These are phyloP conservation scores for Limnanthes douglasii DNA, from an alignment of 345 rosid genomes.

Conservation along the genomic window DNA sequence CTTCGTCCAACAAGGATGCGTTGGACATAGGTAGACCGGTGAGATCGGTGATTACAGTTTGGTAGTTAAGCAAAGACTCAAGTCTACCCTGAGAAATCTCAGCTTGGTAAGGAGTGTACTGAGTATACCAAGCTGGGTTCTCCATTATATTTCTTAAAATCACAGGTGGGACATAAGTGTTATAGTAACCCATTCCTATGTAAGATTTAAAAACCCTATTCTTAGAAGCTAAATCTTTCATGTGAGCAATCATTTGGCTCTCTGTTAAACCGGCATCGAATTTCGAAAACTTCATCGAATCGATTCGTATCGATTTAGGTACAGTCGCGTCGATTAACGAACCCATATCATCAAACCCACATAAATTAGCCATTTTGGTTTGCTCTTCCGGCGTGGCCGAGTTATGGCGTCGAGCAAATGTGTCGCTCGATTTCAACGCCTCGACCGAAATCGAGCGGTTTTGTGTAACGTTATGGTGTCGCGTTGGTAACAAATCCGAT, in stretches of 20 bases:
- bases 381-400: constrained; percentile 86
- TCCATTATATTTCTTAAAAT: constrained; percentile 90
- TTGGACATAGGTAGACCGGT: constrained; percentile 93
- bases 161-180: constrained; percentile 79
- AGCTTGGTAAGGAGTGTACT: constrained; percentile 95
- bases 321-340: constrained; percentile 75
- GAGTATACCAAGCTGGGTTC: constrained; percentile 99
- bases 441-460: constrained; percentile 59
- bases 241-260: constrained; percentile 74
- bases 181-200: constrained; percentile 94
- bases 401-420: constrained; percentile 94
- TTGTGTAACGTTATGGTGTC: constrained; percentile 27
- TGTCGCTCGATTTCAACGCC: constrained; percentile 52
- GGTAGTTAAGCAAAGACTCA: constrained; percentile 83
- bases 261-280: constrained; percentile 85
- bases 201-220: constrained; percentile 77
- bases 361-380: constrained; percentile 47
- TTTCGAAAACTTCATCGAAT: constrained; percentile 75
- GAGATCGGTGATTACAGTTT: constrained; percentile 79
- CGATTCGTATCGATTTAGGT: constrained; percentile 86
- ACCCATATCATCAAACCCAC: constrained; percentile 64
- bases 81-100: constrained; percentile 94
- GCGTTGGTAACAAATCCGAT: constrained; percentile 16
- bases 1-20: constrained; percentile 92
- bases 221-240: constrained; percentile 59